Evolutionary conservation across 208 protist genomes (phyloP).

Genomic region (Naegleria lovaniensis): DNA sequence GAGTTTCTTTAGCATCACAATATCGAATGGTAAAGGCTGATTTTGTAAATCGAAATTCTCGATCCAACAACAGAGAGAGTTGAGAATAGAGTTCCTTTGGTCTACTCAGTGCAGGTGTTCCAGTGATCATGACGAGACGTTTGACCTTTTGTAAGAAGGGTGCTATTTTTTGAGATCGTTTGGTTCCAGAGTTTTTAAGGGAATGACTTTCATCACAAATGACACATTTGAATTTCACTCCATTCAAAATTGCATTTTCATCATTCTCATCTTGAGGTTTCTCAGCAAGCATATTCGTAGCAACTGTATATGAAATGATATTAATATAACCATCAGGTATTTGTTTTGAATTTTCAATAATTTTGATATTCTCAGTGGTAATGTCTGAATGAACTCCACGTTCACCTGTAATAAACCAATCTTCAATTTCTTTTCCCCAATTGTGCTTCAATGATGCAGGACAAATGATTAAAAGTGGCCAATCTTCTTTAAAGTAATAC

Average conservation of each 20-base stretch:
- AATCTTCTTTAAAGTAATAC: constrained; percentile 80
- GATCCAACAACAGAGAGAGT: constrained; percentile 62
- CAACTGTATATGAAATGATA: background rate
- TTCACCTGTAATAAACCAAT: constrained; percentile 22
- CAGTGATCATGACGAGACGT: background rate
- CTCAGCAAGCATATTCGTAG: background rate
- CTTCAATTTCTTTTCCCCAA: constrained; percentile 61
- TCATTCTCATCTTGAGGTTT: background rate
- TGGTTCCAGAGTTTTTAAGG: background rate
- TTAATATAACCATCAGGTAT: background rate
- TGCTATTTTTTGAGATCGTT: background rate
- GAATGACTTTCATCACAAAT: constrained; percentile 19
- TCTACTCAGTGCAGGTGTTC: constrained; percentile 73
- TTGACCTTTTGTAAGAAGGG: background rate
- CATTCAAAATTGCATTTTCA: background rate
- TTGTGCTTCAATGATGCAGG: constrained; percentile 80
- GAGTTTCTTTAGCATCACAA: constrained; percentile 63
- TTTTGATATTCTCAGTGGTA: background rate
- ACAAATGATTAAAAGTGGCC: constrained; percentile 84
- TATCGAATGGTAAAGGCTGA: constrained; percentile 77
- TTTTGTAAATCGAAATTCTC: background rate
- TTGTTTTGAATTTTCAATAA: background rate
- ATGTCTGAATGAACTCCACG: background rate
- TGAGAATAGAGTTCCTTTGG: constrained; percentile 88
- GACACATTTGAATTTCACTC: background rate